A percentile compares a stretch with the other conserved stretches of the same genome.
Conservation (phyloP, 805 yeast species). For the Ogataea paradorogensis region DNA sequence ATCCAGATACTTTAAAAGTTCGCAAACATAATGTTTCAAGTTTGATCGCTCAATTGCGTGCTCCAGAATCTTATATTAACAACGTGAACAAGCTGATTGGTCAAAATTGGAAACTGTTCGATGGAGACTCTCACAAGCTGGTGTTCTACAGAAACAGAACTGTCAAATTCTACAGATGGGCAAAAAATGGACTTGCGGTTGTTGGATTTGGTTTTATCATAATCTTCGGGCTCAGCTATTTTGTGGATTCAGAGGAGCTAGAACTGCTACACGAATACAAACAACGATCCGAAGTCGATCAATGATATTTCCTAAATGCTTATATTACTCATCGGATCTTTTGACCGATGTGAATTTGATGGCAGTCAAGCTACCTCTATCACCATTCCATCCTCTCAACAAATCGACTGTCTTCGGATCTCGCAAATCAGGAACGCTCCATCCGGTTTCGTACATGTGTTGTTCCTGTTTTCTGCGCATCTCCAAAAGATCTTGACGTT, state of each 20-base stretch:
- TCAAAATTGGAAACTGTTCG: slow-evolving; percentile 53
- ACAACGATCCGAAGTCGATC: slow-evolving; percentile 1
- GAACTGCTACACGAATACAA: slow-evolving; percentile 8
- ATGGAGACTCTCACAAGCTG: slow-evolving; percentile 42
- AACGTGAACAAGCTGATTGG: slow-evolving; percentile 42
- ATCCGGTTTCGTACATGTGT: slow-evolving; percentile 65
- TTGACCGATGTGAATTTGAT: slow-evolving; percentile 47
- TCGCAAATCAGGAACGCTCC: slow-evolving; percentile 67
- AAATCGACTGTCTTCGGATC: slow-evolving; percentile 55
- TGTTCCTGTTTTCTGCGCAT: slow-evolving; percentile 58
- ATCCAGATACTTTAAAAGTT: slow-evolving; percentile 1
- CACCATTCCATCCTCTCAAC: slow-evolving; percentile 77
- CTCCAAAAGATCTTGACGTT: slow-evolving; percentile 65
- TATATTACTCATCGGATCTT: slow-evolving; percentile 19
- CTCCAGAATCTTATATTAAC: slow-evolving; percentile 35
- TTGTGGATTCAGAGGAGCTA: slow-evolving; percentile 22
- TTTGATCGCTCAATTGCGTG: slow-evolving; percentile 32
- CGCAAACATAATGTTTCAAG: slow-evolving; percentile 14
- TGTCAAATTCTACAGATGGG: slow-evolving; percentile 7
- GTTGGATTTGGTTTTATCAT: slow-evolving; percentile 30
- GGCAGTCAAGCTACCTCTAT: slow-evolving; percentile 70
- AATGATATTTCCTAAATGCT: not conserved
- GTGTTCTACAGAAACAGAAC: slow-evolving; percentile 38
- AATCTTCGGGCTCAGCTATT: slow-evolving; percentile 28
- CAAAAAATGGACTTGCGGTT: slow-evolving; percentile 28